Evolutionary conservation across 345 rosid genomes (phyloP).

Genomic region (Diplotaxis tenuifolia): DNA sequence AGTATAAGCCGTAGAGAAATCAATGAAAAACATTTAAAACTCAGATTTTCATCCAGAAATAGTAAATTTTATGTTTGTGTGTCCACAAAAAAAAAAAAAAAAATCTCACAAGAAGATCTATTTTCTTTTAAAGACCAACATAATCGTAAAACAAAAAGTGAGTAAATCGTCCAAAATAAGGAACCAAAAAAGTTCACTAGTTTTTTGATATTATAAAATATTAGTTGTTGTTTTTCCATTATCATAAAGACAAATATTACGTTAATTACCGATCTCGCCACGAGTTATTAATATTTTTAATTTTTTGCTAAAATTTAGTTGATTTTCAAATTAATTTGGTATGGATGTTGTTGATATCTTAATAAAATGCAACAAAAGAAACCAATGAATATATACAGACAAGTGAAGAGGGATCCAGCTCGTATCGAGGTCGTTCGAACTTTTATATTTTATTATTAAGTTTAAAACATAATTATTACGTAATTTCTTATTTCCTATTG

Average conservation of each 20-base stretch:
- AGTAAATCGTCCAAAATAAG: too few species aligned
- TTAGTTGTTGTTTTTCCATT: not conserved
- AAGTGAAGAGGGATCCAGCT: constrained; percentile 38
- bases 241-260: constrained; percentile 2
- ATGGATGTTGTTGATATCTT: constrained; percentile 41
- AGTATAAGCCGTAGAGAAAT: not conserved
- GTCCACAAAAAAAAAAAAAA: too few species aligned
- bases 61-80: too few species aligned
- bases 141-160: too few species aligned
- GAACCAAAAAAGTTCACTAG: too few species aligned
- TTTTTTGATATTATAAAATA: too few species aligned
- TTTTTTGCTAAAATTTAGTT: not conserved
- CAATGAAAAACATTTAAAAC: too few species aligned
- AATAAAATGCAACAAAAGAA: constrained; percentile 24
- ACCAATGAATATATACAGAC: constrained; percentile 1
- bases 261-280: constrained; percentile 26
- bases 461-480: not conserved
- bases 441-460: not conserved
- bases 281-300: constrained; percentile 5
- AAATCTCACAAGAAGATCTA: too few species aligned
- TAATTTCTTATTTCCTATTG: constrained; percentile 15
- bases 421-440: constrained; percentile 16
- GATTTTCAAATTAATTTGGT: constrained; percentile 28
- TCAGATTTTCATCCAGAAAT: too few species aligned
- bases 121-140: too few species aligned